A percentile compares a stretch with the other conserved stretches of the same genome.
These are phyloP conservation scores for Glycine soja DNA, from an alignment of 306 rosid species.

Conservation along the genomic window DNA sequence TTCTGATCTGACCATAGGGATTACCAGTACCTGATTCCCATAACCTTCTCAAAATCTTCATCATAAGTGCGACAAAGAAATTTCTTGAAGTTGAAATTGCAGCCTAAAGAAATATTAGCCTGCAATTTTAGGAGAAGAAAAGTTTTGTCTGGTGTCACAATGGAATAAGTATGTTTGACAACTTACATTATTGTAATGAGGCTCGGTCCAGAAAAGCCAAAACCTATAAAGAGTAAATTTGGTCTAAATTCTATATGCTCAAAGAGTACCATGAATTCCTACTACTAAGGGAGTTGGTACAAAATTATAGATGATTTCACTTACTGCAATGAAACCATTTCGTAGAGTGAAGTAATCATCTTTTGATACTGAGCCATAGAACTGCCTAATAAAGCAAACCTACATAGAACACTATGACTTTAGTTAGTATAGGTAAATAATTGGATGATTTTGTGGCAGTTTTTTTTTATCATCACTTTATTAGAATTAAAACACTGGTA, in stretches of 20 bases:
- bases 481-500: background rate
- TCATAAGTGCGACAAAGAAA: slow-evolving; percentile 68
- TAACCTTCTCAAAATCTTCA: slow-evolving; percentile 69
- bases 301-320: slow-evolving; percentile 22
- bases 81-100: slow-evolving; percentile 65
- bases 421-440: background rate
- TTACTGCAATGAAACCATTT: slow-evolving; percentile 72
- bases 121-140: slow-evolving; percentile 37
- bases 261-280: slow-evolving; percentile 32
- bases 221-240: slow-evolving; percentile 22
- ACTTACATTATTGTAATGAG: slow-evolving; percentile 1
- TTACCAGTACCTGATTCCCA: slow-evolving; percentile 70
- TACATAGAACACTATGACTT: slow-evolving; percentile 15
- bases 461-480: background rate
- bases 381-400: slow-evolving; percentile 69
- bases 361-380: slow-evolving; percentile 65
- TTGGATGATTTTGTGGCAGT: background rate
- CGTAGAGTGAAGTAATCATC: slow-evolving; percentile 72
- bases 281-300: background rate
- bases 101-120: slow-evolving; percentile 64
- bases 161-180: slow-evolving; percentile 7
- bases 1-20: background rate
- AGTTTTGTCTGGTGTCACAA: slow-evolving; percentile 3
- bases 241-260: background rate
- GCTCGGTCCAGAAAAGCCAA: background rate